Evolutionary conservation across 345 rosid genomes (phyloP).

Genomic region (Lepidium aucheri): DNA sequence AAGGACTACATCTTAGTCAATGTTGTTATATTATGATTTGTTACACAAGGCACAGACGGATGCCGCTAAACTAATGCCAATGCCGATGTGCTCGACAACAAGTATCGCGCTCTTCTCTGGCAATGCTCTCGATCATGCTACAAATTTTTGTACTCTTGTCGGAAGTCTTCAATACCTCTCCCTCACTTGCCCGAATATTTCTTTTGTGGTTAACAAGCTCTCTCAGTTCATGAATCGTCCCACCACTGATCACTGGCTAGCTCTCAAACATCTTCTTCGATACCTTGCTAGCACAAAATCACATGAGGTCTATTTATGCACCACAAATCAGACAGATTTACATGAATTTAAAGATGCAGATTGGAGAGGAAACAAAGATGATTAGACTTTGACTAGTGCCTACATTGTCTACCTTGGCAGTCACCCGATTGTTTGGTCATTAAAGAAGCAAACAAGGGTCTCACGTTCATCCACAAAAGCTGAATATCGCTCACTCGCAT

Average conservation of each 20-base stretch:
- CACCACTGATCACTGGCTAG: not conserved
- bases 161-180: no score
- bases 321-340: not conserved
- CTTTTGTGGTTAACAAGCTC: not conserved
- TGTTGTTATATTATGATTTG: no score
- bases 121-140: no score
- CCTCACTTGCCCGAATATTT: not conserved
- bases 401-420: not conserved
- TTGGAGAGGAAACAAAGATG: not conserved
- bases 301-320: rapidly evolving
- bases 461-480: not conserved
- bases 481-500: not conserved
- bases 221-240: not conserved
- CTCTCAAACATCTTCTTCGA: not conserved
- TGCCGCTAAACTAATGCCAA: no score
- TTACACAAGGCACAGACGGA: no score
- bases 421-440: not conserved
- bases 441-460: not conserved
- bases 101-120: no score
- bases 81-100: no score
- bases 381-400: not conserved
- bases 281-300: not conserved
- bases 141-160: not conserved
- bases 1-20: no score
- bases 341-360: not conserved